These are phyloP conservation scores for Epichloe sylvatica DNA, from an alignment of 2,329 filamentous ascomycete genomes.

Conservation along the genomic window DNA sequence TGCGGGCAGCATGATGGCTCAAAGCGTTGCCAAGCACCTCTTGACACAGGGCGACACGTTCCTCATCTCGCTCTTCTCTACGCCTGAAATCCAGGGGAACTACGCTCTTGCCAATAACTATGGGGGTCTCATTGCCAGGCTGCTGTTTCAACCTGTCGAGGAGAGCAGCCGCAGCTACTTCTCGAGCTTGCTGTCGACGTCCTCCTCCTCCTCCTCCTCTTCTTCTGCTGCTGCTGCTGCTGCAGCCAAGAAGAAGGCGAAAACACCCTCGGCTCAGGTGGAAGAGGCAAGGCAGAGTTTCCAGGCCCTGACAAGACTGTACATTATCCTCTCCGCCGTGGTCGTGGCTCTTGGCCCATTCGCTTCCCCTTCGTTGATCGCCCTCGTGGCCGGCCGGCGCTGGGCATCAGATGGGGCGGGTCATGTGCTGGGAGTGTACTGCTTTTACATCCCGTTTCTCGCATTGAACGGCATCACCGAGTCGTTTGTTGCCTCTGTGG, in stretches of 20 bases:
- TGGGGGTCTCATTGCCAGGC: constrained; percentile 72
- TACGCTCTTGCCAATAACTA: constrained; percentile 94
- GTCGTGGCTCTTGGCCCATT: constrained; percentile 59
- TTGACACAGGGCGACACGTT: constrained; percentile 91
- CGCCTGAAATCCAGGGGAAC: constrained; percentile 74
- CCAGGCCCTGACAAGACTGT: constrained; percentile 52
- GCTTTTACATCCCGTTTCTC: constrained; percentile 84
- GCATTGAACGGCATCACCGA: constrained; percentile 86
- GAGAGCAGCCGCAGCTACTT: constrained; percentile 87
- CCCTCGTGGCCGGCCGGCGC: constrained; percentile 58
- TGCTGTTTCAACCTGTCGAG: constrained; percentile 89
- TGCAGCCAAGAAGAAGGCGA: background rate
- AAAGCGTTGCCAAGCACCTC: constrained; percentile 82
- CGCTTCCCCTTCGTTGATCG: constrained; percentile 58
- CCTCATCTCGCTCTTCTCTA: constrained; percentile 65
- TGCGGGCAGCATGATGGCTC: constrained; percentile 69
- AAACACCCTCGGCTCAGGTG: constrained; percentile 16
- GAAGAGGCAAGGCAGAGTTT: constrained; percentile 38
- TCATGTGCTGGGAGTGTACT: constrained; percentile 63
- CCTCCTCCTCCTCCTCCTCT: background rate
- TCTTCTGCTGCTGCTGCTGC: background rate
- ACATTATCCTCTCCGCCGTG: constrained; percentile 57
- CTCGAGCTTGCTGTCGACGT: constrained; percentile 53
- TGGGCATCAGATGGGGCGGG: constrained; percentile 68
- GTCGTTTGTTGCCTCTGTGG: constrained; percentile 82